A percentile compares a stretch with the other conserved stretches of the same genome.
Evolutionary conservation across 306 rosid species (phyloP).

Genomic region (Sechiopsis laciniata): DNA sequence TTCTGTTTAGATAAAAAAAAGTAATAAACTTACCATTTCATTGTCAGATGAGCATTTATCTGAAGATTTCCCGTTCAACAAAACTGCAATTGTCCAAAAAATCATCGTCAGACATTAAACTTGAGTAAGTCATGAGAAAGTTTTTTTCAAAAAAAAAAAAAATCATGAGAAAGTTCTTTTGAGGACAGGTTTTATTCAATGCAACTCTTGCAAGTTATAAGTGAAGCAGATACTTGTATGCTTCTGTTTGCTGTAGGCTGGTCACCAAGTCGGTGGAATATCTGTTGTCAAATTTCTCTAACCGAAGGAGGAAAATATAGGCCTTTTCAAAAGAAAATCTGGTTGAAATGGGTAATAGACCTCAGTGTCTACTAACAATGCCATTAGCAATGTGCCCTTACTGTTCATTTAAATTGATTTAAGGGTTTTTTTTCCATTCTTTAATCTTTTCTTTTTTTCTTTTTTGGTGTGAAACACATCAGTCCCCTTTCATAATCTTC

Average conservation of each 20-base stretch:
- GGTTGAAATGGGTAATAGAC: not conserved
- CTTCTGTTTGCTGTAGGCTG: not conserved
- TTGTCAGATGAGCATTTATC: conserved; percentile 31
- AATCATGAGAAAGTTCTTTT: not conserved
- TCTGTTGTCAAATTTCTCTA: not conserved
- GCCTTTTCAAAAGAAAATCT: not conserved
- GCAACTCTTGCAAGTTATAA: conserved; percentile 3
- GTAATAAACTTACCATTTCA: conserved; percentile 46
- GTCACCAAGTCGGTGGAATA: not conserved
- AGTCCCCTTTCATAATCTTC: not conserved
- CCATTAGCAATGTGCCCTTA: not conserved
- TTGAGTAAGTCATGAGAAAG: not conserved
- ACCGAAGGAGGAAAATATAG: not conserved
- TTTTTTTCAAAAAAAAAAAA: too few relatives aligned
- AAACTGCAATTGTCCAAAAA: conserved; percentile 48
- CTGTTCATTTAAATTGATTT: not conserved
- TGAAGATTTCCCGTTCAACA: conserved; percentile 33
- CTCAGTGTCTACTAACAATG: not conserved
- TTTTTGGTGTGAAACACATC: not conserved
- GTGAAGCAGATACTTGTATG: not conserved
- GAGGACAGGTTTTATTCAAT: not conserved
- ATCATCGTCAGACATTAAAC: not conserved
- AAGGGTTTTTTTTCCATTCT: not conserved
- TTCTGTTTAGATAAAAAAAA: not conserved
- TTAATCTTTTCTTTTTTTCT: not conserved